Percentiles rank a stretch among this genome's conserved stretches.
Evolutionary conservation across 805 yeast species (phyloP).

Genomic region (Debaryomyces castellii): DNA sequence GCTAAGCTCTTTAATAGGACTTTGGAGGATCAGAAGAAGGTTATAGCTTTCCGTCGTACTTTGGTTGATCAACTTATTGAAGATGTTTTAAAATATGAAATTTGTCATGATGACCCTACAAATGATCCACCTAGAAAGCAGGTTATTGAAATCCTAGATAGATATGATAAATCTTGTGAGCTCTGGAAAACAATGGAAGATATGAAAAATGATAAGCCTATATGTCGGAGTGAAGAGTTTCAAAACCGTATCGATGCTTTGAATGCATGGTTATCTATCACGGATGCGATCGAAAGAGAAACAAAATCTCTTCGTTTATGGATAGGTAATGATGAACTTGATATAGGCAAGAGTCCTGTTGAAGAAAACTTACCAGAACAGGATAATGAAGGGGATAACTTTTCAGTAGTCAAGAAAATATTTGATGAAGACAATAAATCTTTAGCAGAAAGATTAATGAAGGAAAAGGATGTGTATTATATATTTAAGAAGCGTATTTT

Average conservation of each 20-base stretch:
- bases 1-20: constrained; percentile 81
- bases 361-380: constrained; percentile 13
- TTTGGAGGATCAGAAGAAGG: constrained; percentile 71
- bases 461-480: constrained; percentile 72
- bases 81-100: constrained; percentile 63
- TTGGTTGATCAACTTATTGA: constrained; percentile 72
- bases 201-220: constrained; percentile 77
- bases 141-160: constrained; percentile 56
- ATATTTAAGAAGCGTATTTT: constrained; percentile 71
- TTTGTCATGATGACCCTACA: constrained; percentile 40
- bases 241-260: constrained; percentile 69
- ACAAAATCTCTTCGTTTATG: constrained; percentile 62
- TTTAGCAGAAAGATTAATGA: constrained; percentile 79
- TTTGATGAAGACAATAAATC: constrained; percentile 63
- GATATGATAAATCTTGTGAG: constrained; percentile 65
- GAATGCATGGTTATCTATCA: constrained; percentile 78
- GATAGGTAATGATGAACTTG: constrained; percentile 83
- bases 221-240: constrained; percentile 63
- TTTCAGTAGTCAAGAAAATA: constrained; percentile 23
- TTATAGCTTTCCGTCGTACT: constrained; percentile 67
- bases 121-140: constrained; percentile 38
- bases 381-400: constrained; percentile 4
- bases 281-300: constrained; percentile 65
- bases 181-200: constrained; percentile 79
- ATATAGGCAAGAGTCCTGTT: constrained; percentile 46